Evolutionary conservation across 495 filamentous ascomycete genomes (phyloP), one percentile per base, ranked within the genome.

Genomic region (Haplographium delicatum): DNA sequence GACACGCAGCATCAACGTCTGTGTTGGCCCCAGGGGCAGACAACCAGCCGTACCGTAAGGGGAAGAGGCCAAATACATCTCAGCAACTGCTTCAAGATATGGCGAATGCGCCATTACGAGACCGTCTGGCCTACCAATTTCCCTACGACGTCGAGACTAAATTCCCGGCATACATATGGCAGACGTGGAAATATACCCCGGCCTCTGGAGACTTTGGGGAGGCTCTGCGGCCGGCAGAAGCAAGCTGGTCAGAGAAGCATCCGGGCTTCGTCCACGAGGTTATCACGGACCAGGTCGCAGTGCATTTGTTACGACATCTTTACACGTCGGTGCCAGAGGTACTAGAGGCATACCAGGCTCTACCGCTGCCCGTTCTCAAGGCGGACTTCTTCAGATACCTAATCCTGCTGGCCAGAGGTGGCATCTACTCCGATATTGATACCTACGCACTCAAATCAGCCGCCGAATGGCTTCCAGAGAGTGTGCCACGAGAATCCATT

Each of bases 371-470:
- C 2, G 88, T 98, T 0, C 72, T 98, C 56, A 97, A 97, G 65
- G 93, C 93, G 45, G 93, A 98, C 65, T 95, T 97, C 73, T 98
- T 98, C 76, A 85, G 93, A 45, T 98, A 98, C 62, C 71, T 98
- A 42, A 91, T 98, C 58, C 74, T 98, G 27, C 83, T 96, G 30
- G 93, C 93, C 15, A 81, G 93, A 43, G 93, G 93, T 31, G 93
- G 93, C 31, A 88, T 98, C 53, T 98, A 98, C 72, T 88, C 86
- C 13, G 93, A 98, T 66, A 98, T 98, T 60, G 93, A 98, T 66
- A 98, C 93, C 0, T 73, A 76, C 25, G 91, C 91, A 2, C 65
- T 98, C 48, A 80, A 83, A 61, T 84, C 86, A 37, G 90, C 89
- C 2, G 72, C 81, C 18, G 86, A 93, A 38, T 98, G 93, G 93